Evolutionary conservation across 106 monocot species (phyloP).

Genomic region (Ottelia alismoides): DNA sequence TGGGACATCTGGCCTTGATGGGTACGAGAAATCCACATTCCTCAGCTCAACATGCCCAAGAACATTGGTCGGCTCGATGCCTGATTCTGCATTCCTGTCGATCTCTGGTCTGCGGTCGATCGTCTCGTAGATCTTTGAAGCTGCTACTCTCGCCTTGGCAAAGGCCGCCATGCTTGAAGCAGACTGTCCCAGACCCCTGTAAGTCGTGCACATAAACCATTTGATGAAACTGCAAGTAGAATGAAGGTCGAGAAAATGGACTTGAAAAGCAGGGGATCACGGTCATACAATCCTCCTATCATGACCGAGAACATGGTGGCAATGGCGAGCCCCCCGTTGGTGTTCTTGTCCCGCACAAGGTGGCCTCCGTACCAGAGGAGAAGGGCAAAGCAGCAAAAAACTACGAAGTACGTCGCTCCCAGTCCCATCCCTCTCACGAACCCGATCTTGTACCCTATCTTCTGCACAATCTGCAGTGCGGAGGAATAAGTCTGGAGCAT

Average conservation of each 20-base stretch:
- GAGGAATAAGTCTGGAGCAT: slow-evolving; percentile 30
- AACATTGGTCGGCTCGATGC: slow-evolving; percentile 11
- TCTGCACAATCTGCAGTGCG: slow-evolving; percentile 32
- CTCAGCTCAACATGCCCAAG: slow-evolving; percentile 11
- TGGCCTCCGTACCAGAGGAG: slow-evolving; percentile 46
- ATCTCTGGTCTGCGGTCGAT: slow-evolving; percentile 41
- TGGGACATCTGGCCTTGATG: slow-evolving; percentile 12
- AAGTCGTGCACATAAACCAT: not conserved
- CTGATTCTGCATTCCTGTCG: slow-evolving; percentile 31
- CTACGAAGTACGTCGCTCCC: slow-evolving; percentile 35
- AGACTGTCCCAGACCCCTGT: slow-evolving; percentile 24
- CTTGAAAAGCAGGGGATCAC: no score
- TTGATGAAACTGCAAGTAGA: not conserved
- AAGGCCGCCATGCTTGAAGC: not conserved
- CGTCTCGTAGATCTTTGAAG: slow-evolving; percentile 29
- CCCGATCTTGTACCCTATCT: slow-evolving; percentile 34
- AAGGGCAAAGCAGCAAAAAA: slow-evolving; percentile 45
- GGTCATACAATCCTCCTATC: slow-evolving; percentile 39
- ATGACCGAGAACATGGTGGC: slow-evolving; percentile 25
- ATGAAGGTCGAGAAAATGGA: not conserved
- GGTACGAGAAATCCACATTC: slow-evolving; percentile 12
- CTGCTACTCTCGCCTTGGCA: slow-evolving; percentile 44
- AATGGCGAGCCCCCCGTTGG: slow-evolving; percentile 36
- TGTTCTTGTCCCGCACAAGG: slow-evolving; percentile 38
- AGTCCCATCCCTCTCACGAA: slow-evolving; percentile 45